A percentile compares a stretch with the other conserved stretches of the same genome.
Evolutionary conservation across 2,329 filamentous ascomycete genomes (phyloP).

Genomic region (Teratosphaeria zuluensis): DNA sequence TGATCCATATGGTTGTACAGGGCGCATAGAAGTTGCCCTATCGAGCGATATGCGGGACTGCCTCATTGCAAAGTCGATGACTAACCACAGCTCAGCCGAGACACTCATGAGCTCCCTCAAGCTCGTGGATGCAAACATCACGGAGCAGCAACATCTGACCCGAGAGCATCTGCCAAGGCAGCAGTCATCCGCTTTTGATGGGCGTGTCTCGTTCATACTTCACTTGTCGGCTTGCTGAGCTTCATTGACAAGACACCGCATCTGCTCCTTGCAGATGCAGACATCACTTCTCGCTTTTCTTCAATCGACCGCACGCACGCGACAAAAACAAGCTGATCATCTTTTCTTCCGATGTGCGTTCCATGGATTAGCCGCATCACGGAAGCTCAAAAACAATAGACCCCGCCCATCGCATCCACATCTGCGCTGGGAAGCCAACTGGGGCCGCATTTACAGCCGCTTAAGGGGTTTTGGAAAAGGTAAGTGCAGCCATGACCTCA

Average conservation of each 20-base stretch:
- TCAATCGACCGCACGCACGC: neutral
- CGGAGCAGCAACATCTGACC: neutral
- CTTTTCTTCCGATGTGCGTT: neutral
- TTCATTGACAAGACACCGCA: neutral
- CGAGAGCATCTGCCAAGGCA: neutral
- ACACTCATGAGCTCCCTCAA: neutral
- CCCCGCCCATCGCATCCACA: neutral
- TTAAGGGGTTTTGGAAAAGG: neutral
- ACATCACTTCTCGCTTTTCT: neutral
- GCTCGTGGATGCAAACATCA: neutral
- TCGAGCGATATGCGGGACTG: neutral
- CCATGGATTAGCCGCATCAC: neutral
- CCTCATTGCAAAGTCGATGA: neutral
- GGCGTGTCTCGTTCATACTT: neutral
- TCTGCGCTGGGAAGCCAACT: neutral
- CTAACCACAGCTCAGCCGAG: neutral
- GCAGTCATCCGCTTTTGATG: neutral
- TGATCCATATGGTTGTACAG: neutral
- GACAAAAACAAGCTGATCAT: neutral
- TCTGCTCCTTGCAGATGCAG: neutral
- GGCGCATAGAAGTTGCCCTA: neutral
- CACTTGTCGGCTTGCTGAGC: neutral
- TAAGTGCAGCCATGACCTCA: neutral
- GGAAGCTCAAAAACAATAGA: neutral
- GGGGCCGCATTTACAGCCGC: neutral